These are phyloP conservation scores for Tetradesmus lagerheimii DNA, from an alignment of 139 green algal species.

Conservation along the genomic window DNA sequence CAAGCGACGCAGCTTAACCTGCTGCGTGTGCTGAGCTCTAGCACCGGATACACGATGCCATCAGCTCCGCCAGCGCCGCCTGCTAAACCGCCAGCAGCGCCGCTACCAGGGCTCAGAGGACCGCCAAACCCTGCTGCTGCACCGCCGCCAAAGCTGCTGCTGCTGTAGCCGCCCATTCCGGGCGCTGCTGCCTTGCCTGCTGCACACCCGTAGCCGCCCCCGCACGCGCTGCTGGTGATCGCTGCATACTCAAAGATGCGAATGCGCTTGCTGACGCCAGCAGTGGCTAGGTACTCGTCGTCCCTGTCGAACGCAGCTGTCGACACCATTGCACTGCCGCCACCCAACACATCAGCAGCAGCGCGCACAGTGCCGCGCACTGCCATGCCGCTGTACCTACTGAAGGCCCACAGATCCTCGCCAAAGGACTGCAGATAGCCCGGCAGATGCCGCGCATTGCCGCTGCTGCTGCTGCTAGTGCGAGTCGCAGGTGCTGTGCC, in stretches of 20 bases:
- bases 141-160: neutral
- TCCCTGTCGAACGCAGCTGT: conserved; percentile 88
- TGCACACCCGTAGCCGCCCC: neutral
- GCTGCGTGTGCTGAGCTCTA: conserved; percentile 76
- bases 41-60: conserved; percentile 60
- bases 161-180: conserved; percentile 33
- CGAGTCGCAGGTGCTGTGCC: neutral
- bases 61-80: neutral
- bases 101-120: conserved; percentile 76
- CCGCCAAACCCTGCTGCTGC: neutral
- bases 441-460: neutral
- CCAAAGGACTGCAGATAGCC: conserved; percentile 7
- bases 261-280: conserved; percentile 81
- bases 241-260: conserved; percentile 71
- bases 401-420: conserved; percentile 39
- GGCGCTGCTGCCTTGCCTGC: neutral
- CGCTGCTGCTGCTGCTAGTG: conserved; percentile 18
- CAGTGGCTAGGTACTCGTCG: conserved; percentile 92
- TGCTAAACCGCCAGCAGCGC: conserved; percentile 52
- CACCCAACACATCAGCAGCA: conserved; percentile 17
- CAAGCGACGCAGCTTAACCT: conserved; percentile 82
- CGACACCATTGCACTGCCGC: conserved; percentile 78
- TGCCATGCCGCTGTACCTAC: conserved; percentile 24
- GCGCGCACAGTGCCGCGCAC: conserved; percentile 19
- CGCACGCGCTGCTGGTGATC: conserved; percentile 57